Evolutionary conservation across 805 yeast genomes (phyloP).

Genomic region (Scheffersomyces ergatensis): DNA sequence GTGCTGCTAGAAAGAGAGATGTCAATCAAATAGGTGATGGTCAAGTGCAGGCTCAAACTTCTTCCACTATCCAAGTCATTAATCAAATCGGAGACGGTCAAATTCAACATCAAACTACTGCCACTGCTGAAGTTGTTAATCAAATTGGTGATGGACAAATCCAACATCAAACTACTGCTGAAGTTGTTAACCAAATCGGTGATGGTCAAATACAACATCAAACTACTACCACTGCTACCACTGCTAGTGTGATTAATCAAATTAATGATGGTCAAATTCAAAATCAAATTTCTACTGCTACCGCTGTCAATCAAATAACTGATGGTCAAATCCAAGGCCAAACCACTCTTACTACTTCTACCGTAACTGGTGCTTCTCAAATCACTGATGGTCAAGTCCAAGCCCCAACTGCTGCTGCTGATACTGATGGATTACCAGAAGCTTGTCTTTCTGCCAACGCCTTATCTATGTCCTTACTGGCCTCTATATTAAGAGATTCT

Average conservation of each 20-base stretch:
- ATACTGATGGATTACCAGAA: slow-evolving; percentile 17
- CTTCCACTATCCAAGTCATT: slow-evolving; percentile 30
- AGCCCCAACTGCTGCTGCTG: slow-evolving; percentile 19
- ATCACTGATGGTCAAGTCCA: slow-evolving; percentile 26
- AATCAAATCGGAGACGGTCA: slow-evolving; percentile 46
- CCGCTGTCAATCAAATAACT: slow-evolving; percentile 27
- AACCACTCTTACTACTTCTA: slow-evolving; percentile 16
- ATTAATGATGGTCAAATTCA: slow-evolving; percentile 29
- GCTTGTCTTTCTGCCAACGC: slow-evolving; percentile 49
- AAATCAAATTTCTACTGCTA: slow-evolving; percentile 22
- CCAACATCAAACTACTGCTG: slow-evolving; percentile 29
- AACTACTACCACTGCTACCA: slow-evolving; percentile 26
- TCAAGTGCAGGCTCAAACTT: slow-evolving; percentile 29
- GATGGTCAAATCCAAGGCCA: slow-evolving; percentile 38
- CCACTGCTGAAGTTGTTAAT: slow-evolving; percentile 29
- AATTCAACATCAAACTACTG: slow-evolving; percentile 40
- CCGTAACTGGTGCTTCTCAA: slow-evolving; percentile 21
- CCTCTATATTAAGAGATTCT: slow-evolving; percentile 46
- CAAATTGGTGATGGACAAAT: slow-evolving; percentile 49
- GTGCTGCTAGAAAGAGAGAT: slow-evolving; percentile 28
- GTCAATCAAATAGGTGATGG: slow-evolving; percentile 56
- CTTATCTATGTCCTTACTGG: slow-evolving; percentile 53
- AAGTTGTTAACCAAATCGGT: slow-evolving; percentile 30
- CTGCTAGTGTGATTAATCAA: slow-evolving; percentile 28
- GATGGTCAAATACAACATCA: slow-evolving; percentile 48